phyloP scores from a whole-genome alignment of 148 eudicot genomes.

The Talinum fruticosum region DNA sequence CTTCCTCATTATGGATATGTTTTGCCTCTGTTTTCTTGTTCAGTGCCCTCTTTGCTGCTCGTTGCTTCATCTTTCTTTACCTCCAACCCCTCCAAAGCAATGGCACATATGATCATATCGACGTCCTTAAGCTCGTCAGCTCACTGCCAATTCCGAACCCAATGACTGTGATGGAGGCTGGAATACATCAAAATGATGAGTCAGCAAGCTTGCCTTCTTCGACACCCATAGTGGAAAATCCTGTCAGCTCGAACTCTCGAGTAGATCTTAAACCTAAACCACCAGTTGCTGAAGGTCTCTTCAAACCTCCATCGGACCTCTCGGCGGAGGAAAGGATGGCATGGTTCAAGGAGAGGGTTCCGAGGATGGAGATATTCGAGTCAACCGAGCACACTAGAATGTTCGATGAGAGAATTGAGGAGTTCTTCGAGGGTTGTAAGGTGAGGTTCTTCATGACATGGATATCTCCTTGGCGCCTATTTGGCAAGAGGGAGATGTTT shows the following conservation, averaged over 20 bases:
- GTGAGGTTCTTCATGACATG: slow-evolving; percentile 59
- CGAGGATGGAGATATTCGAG: slow-evolving; percentile 36
- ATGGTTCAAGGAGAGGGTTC: slow-evolving; percentile 39
- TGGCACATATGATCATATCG: background rate
- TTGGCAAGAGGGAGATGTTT: slow-evolving; percentile 45
- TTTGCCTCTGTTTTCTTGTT: slow-evolving; percentile 19
- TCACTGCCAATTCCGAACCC: too few relatives aligned
- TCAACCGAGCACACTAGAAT: slow-evolving; percentile 20
- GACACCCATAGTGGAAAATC: background rate
- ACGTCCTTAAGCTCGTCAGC: background rate
- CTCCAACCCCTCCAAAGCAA: slow-evolving; percentile 1
- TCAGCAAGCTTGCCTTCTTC: background rate
- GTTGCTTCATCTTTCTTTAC: slow-evolving; percentile 10
- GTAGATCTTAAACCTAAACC: background rate
- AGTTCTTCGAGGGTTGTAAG: slow-evolving; percentile 34
- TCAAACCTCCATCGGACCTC: slow-evolving; percentile 22
- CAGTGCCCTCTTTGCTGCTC: slow-evolving; percentile 12
- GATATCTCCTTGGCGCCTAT: slow-evolving; percentile 46
- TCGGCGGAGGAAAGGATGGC: slow-evolving; percentile 23
- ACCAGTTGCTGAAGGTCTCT: background rate
- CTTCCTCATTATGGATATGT: slow-evolving; percentile 9
- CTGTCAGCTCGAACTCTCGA: background rate
- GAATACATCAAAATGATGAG: background rate
- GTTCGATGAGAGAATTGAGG: slow-evolving; percentile 31
- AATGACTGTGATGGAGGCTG: too few relatives aligned